Evolutionary conservation across 805 yeast species (phyloP).

Genomic region (Blastobotrys mokoenaii): DNA sequence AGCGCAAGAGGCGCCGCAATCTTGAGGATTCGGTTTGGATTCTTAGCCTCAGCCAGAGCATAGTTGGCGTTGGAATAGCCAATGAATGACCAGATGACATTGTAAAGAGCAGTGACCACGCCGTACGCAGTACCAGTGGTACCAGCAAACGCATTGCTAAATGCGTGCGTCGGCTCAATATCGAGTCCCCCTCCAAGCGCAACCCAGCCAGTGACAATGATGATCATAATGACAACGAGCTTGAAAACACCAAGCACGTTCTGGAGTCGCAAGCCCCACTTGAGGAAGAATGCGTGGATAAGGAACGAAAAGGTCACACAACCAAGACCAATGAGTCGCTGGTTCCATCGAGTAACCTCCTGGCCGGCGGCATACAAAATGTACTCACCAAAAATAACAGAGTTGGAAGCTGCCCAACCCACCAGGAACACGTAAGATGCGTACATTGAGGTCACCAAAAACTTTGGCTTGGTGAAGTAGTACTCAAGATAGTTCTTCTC

Average conservation of each 20-base stretch:
- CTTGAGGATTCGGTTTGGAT: slow-evolving; percentile 61
- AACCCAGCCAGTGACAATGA: slow-evolving; percentile 74
- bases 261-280: slow-evolving; percentile 59
- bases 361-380: slow-evolving; percentile 64
- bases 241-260: slow-evolving; percentile 64
- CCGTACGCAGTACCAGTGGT: slow-evolving; percentile 34
- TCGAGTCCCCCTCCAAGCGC: slow-evolving; percentile 66
- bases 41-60: slow-evolving; percentile 69
- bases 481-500: slow-evolving; percentile 76
- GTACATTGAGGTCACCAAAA: slow-evolving; percentile 54
- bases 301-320: slow-evolving; percentile 64
- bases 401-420: slow-evolving; percentile 84
- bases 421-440: slow-evolving; percentile 66
- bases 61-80: slow-evolving; percentile 81
- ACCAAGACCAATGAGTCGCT: slow-evolving; percentile 68
- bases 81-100: slow-evolving; percentile 77
- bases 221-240: slow-evolving; percentile 59
- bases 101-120: slow-evolving; percentile 58
- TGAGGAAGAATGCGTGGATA: slow-evolving; percentile 52
- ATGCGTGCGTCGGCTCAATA: slow-evolving; percentile 48
- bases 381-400: slow-evolving; percentile 73
- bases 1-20: slow-evolving; percentile 72
- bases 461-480: slow-evolving; percentile 59
- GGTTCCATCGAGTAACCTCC: slow-evolving; percentile 65
- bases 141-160: slow-evolving; percentile 51